phyloP scores from a whole-genome alignment of 108 stramenopile species.

The Cyclostephanos tholiformis region DNA sequence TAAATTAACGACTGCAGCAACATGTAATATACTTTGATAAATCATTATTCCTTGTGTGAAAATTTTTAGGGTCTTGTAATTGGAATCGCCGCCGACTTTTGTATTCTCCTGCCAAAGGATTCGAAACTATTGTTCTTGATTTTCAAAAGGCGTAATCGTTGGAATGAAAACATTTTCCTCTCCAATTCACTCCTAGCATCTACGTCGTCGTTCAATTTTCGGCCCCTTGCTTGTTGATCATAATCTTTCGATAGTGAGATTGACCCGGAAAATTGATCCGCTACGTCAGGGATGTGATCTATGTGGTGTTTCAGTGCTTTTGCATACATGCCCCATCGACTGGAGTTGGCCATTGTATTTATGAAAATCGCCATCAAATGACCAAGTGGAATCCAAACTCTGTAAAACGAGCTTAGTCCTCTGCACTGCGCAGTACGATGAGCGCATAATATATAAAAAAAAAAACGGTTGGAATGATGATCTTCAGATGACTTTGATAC shows the following conservation, averaged over 20 bases:
- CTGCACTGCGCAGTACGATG: too few species aligned
- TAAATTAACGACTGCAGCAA: constrained; percentile 5
- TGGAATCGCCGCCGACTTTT: background rate
- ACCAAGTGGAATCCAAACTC: too few species aligned
- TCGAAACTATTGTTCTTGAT: background rate
- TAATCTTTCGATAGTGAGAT: background rate
- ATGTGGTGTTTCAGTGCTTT: background rate
- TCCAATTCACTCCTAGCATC: background rate
- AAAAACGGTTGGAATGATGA: background rate
- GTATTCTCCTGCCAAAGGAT: background rate
- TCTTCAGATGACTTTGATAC: too few species aligned
- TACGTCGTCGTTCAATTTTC: background rate
- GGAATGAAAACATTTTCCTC: background rate
- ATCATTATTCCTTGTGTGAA: too few species aligned
- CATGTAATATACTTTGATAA: too few species aligned
- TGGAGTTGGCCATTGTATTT: background rate
- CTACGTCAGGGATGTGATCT: background rate
- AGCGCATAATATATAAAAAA: too few species aligned
- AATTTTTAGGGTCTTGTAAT: too few species aligned
- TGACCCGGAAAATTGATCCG: too few species aligned
- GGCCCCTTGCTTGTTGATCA: background rate
- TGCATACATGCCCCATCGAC: background rate
- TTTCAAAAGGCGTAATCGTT: background rate
- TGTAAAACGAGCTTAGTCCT: too few species aligned
- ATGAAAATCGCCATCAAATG: background rate